A percentile compares a stretch with the other conserved stretches of the same genome.
phyloP scores from a whole-genome alignment of 1,284 basidiomycete genomes.

The Earliella scabrosa region DNA sequence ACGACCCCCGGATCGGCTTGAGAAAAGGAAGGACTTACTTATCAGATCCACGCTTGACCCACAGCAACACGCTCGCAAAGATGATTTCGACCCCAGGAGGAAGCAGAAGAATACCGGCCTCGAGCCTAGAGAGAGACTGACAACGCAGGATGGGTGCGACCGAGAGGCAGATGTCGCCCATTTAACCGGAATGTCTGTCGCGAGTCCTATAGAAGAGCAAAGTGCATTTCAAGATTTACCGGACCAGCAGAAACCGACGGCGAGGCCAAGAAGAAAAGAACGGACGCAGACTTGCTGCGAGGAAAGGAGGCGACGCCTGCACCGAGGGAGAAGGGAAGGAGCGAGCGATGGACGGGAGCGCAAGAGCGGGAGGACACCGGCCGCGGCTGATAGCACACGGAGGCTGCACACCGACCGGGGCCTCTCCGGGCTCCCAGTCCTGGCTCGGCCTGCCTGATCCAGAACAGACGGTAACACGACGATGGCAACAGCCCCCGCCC shows the following conservation, averaged over 20 bases:
- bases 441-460: conserved; percentile 11
- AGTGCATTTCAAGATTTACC: conserved; percentile 30
- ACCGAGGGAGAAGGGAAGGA: conserved; percentile 25
- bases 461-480: conserved; percentile 21
- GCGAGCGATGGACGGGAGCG: conserved; percentile 17
- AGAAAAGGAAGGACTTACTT: conserved; percentile 47
- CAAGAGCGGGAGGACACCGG: conserved; percentile 5
- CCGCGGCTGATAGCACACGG: conserved; percentile 1
- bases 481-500: conserved; percentile 21
- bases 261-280: conserved; percentile 33
- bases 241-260: conserved; percentile 18
- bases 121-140: conserved; percentile 49
- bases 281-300: conserved; percentile 44
- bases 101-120: conserved; percentile 59
- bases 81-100: conserved; percentile 67
- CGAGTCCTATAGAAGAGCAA: conserved; percentile 21
- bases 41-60: conserved; percentile 52
- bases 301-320: conserved; percentile 30
- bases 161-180: conserved; percentile 67
- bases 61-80: conserved; percentile 56
- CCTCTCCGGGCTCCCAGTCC: no score
- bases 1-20: no score
- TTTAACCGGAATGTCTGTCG: conserved; percentile 29
- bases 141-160: conserved; percentile 73
- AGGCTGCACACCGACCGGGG: no score